A percentile compares a stretch with the other conserved stretches of the same genome.
Conservation (phyloP, 140 eudicot genomes). For the Stevia rebaudiana region DNA sequence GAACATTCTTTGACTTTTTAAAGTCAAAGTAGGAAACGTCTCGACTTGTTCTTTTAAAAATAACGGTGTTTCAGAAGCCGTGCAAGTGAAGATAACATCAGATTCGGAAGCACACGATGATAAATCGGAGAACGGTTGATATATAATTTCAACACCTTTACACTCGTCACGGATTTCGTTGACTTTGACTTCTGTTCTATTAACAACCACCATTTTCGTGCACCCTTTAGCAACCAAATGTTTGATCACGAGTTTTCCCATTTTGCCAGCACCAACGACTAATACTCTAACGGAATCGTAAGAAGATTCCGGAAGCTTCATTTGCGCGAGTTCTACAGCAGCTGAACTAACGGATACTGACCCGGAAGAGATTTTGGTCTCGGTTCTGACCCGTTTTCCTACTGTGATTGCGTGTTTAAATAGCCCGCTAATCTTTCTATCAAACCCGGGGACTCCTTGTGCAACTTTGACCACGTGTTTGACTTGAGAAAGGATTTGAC, state of each 20-base stretch:
- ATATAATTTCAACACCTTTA: slow-evolving; percentile 51
- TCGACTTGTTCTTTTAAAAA: slow-evolving; percentile 55
- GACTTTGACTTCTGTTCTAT: slow-evolving; percentile 72
- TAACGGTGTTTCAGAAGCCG: slow-evolving; percentile 68
- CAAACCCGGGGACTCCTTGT: slow-evolving; percentile 73
- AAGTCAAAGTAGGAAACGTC: slow-evolving; percentile 39
- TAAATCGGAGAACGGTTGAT: slow-evolving; percentile 48
- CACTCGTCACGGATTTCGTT: slow-evolving; percentile 43
- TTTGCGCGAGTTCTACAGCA: slow-evolving; percentile 79
- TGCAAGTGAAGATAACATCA: slow-evolving; percentile 72
- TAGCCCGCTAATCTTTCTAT: slow-evolving; percentile 63
- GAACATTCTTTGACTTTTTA: slow-evolving; percentile 47
- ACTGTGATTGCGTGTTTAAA: slow-evolving; percentile 77
- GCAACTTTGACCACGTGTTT: slow-evolving; percentile 68
- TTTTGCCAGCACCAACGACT: slow-evolving; percentile 90
- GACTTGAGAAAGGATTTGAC: slow-evolving; percentile 87
- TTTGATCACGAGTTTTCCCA: slow-evolving; percentile 86
- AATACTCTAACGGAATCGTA: slow-evolving; percentile 44
- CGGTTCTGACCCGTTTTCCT: slow-evolving; percentile 81
- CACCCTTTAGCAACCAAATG: slow-evolving; percentile 87
- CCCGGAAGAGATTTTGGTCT: slow-evolving; percentile 72
- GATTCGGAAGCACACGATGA: slow-evolving; percentile 54
- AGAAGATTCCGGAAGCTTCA: slow-evolving; percentile 59
- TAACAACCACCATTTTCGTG: slow-evolving; percentile 67
- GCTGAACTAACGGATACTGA: slow-evolving; percentile 90